These are phyloP conservation scores for Lasiosphaeria hispida DNA, from an alignment of 495 filamentous ascomycete species.

Conservation along the genomic window DNA sequence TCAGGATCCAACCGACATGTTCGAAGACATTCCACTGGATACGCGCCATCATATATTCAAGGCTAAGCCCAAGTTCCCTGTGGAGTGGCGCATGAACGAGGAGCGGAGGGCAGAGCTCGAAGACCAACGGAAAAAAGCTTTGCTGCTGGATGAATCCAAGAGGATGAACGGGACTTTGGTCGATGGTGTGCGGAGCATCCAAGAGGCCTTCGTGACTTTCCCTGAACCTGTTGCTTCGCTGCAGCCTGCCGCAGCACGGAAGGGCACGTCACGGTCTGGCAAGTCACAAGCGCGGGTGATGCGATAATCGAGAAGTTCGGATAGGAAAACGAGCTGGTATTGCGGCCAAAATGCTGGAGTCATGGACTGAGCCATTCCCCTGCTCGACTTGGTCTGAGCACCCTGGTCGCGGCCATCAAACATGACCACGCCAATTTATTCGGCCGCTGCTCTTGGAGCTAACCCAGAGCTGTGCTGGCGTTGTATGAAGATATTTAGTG, in stretches of 20 bases:
- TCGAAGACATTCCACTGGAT: slow-evolving; percentile 87
- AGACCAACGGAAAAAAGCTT: slow-evolving; percentile 50
- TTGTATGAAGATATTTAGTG: neutral
- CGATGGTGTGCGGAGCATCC: slow-evolving; percentile 54
- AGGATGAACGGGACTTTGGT: slow-evolving; percentile 48
- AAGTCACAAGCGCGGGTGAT: neutral
- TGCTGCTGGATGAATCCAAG: slow-evolving; percentile 47
- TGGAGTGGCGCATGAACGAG: slow-evolving; percentile 74
- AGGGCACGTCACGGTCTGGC: too few species aligned
- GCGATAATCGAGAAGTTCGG: too few species aligned
- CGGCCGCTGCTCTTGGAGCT: too few species aligned
- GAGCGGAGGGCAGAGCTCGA: slow-evolving; percentile 64
- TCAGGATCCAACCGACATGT: slow-evolving; percentile 70
- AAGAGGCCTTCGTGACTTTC: slow-evolving; percentile 33
- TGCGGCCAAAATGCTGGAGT: too few species aligned
- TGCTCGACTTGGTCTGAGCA: too few species aligned
- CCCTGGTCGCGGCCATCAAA: too few species aligned
- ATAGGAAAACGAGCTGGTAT: too few species aligned
- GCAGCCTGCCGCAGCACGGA: slow-evolving; percentile 8
- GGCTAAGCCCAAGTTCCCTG: slow-evolving; percentile 68
- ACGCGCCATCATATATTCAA: slow-evolving; percentile 80
- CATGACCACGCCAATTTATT: neutral
- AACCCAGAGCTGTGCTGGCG: neutral
- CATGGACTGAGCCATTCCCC: too few species aligned
- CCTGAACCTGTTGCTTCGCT: slow-evolving; percentile 5